Evolutionary conservation across 1,284 basidiomycete species (phyloP), one percentile per base, ranked within the genome.

Genomic region (Trametes sp.): DNA sequence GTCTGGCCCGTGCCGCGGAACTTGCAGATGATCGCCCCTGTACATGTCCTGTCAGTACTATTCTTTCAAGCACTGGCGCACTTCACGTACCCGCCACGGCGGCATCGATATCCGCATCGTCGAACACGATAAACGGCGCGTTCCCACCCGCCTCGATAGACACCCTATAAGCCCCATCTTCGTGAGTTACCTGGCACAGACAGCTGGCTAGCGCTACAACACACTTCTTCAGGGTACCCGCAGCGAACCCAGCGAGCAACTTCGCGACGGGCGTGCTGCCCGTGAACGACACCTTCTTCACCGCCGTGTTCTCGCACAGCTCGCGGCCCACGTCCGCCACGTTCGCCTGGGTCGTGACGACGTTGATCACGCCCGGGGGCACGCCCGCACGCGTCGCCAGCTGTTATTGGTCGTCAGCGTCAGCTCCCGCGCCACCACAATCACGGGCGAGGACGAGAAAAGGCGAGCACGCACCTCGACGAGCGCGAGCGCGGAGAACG

Each of bases 1-100:
- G 96, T 97, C 78, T 99, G 98, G 2, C 97, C 97, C 19, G 88
- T 91, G 28, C 84, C 84, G 52, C 98, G 88, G 88, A 98, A 99
- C 80, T 99, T 99, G 84, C 87, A 94, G 1, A 86, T 73, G 65
- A 98, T 84, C 5, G 94, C 45, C 3, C 45, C 45, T 46, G 42
- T 21, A 13, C 11, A 7, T 8, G 1, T 6, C 45, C 5, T 14
- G 45, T 46, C 13, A 26, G 24, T 6, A 6, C 14, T n/a, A 28
- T 16, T 11, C 45, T 2, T 11, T 33, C 23, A 4, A 4, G 5
- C 11, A 26, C 4, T 1, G 13, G 6, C 2, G 19, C 1, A 24
- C 13, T 16, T 1, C 28, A 16, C 45, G 24, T 63, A 89, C 90
- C 88, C 66, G 91, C 89, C n/a, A 99, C 94, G 28, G 98, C 98